These are phyloP conservation scores for Nannochloris sp. DNA, from an alignment of 139 green algal species.

Conservation along the genomic window DNA sequence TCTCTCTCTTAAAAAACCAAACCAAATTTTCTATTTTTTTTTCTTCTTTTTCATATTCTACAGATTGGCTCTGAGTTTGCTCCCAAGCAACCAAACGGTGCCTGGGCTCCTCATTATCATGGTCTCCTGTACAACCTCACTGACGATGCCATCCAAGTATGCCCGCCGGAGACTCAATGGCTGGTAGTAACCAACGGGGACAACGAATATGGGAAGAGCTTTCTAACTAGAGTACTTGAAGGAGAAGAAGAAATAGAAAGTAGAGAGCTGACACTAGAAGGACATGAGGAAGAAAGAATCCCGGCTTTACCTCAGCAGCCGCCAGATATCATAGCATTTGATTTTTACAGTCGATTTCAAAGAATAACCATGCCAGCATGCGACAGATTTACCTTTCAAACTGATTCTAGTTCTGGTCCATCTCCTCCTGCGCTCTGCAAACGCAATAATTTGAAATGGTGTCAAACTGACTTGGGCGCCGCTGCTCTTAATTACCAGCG, in stretches of 20 bases:
- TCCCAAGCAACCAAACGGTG: slow-evolving; percentile 33
- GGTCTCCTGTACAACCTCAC: slow-evolving; percentile 74
- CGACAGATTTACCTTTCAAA: slow-evolving; percentile 48
- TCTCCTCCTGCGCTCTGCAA: slow-evolving; percentile 54
- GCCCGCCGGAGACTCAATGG: slow-evolving; percentile 51
- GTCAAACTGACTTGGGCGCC: slow-evolving; percentile 72
- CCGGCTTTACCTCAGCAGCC: no score
- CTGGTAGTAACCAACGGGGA: slow-evolving; percentile 78
- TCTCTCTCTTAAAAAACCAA: neutral
- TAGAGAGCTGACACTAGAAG: no score
- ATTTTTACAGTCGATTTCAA: slow-evolving; percentile 79
- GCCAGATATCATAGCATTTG: slow-evolving; percentile 64
- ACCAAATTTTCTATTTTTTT: neutral
- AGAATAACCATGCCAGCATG: slow-evolving; percentile 58
- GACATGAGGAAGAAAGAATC: no score
- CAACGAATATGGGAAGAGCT: slow-evolving; percentile 61
- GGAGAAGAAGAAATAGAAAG: neutral
- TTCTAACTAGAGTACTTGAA: slow-evolving; percentile 29
- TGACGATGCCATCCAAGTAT: slow-evolving; percentile 62
- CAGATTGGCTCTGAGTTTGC: slow-evolving; percentile 48
- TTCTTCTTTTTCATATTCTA: no score
- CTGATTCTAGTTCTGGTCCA: neutral
- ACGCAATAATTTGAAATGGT: slow-evolving; percentile 41
- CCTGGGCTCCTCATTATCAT: slow-evolving; percentile 63
- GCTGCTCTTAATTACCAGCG: slow-evolving; percentile 43